Base-by-base conservation (phyloP, 257 asterid genomes). In the Solanum ossicruentum region DNA sequence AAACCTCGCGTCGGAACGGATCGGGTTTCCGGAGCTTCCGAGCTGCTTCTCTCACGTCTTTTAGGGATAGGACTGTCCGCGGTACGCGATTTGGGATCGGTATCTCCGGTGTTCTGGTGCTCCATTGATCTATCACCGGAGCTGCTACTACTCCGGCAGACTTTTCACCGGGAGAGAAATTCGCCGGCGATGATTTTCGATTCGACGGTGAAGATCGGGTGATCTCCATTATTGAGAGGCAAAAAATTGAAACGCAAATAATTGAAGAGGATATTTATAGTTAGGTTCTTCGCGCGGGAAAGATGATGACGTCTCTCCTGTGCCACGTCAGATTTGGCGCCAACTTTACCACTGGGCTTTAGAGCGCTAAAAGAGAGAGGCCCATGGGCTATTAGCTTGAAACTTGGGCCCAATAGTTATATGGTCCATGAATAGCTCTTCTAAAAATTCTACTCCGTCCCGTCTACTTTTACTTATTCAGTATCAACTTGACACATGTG, bases 21-120 rank as follows among this genome's bases (percentile, higher is more conserved):
- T 86, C 88, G 9, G 88, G 72, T 84, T 85, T 91, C 58, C 86
- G 92, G 75, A 91, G 93, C 92, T 84, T 89, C 84, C 72, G 49
- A 32, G 97, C 94, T 23, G 97, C 98, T 87, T 90, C 89, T 82
- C 91, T 89, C 39, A 94, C 83, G 41, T 94, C 94, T 7, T 91
- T 90, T 43, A 94, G 82, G 71, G 98, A 93, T 85, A 91, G 47
- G 7, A 91, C 93, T 63, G 93, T 83, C 4, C 87, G 86, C 13
- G 88, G 85, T 58, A 88, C 88, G 83, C 91, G 88, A 36, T 49
- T 20, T 79, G 91, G 84, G 16, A 51, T 72, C 12, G 90, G 88
- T 90, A 92, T 95, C 65, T 93, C 95, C 0, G 99, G 99, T 36
- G 98, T 94, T 73, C 82, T 88, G 60, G 93, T 92, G 88, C 87